These are phyloP conservation scores for Solanum pennellii DNA, from an alignment of 257 asterid species.

Conservation along the genomic window DNA sequence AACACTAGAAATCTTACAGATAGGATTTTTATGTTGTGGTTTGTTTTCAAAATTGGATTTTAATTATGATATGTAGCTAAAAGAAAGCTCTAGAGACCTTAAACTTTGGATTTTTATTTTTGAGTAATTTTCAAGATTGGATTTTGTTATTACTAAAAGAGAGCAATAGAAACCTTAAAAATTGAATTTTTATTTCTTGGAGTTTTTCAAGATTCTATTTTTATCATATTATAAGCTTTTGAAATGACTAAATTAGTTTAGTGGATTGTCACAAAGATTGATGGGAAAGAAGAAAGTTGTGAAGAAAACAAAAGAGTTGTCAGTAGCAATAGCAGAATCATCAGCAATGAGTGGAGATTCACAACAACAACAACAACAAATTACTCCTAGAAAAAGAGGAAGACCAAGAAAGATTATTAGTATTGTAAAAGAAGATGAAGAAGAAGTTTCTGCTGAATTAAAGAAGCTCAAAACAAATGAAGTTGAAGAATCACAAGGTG, in stretches of 20 bases:
- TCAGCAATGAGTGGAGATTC: slow-evolving; percentile 25
- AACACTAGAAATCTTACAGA: background rate
- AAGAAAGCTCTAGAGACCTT: background rate
- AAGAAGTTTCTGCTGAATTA: slow-evolving; percentile 14
- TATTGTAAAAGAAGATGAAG: slow-evolving; percentile 2
- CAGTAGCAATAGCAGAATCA: slow-evolving; percentile 45
- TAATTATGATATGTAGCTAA: background rate
- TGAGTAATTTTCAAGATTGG: background rate
- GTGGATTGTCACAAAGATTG: background rate
- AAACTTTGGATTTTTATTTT: background rate
- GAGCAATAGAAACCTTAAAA: background rate
- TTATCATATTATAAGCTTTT: background rate
- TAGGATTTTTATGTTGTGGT: background rate
- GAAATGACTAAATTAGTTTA: background rate
- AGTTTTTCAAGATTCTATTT: background rate
- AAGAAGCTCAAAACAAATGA: slow-evolving; percentile 17
- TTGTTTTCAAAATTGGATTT: background rate
- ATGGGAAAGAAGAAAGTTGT: slow-evolving; percentile 41
- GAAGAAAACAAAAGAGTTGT: slow-evolving; percentile 41
- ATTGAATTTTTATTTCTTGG: background rate
- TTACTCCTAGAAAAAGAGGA: slow-evolving; percentile 56
- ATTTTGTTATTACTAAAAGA: background rate
- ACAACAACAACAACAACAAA: background rate
- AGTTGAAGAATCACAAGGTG: slow-evolving; percentile 8
- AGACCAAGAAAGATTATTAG: slow-evolving; percentile 40